Conservation (phyloP, 2,329 filamentous ascomycete genomes). For the Neonectria hederae region DNA sequence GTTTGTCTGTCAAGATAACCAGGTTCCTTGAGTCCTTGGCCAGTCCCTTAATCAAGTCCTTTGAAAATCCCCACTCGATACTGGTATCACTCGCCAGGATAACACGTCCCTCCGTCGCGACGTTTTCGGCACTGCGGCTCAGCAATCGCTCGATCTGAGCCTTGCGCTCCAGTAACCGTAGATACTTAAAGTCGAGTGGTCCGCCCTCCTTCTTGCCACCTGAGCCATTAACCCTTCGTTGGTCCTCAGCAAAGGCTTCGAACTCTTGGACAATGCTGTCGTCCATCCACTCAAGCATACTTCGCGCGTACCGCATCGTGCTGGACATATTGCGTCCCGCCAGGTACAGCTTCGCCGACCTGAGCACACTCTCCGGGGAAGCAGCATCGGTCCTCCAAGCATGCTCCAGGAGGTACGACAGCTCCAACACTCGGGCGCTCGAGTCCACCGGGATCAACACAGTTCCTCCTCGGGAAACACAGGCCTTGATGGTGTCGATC, state of each 20-base stretch:
- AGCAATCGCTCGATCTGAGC: conserved; percentile 79
- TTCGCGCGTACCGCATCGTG: conserved; percentile 89
- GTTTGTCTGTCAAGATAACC: conserved; percentile 84
- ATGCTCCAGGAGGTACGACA: conserved; percentile 92
- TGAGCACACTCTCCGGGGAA: conserved; percentile 61
- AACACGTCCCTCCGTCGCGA: conserved; percentile 67
- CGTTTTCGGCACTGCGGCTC: conserved; percentile 55
- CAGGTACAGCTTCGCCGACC: conserved; percentile 74
- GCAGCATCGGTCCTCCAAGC: conserved; percentile 79
- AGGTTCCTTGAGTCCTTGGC: conserved; percentile 83
- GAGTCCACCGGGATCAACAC: conserved; percentile 95
- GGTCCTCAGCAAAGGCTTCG: conserved; percentile 72
- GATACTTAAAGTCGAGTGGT: conserved; percentile 89
- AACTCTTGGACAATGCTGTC: conserved; percentile 93
- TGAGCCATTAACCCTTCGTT: conserved; percentile 56
- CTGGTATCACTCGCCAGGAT: conserved; percentile 92
- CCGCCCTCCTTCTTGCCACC: conserved; percentile 67
- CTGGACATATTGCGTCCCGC: conserved; percentile 87
- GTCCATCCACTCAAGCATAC: conserved; percentile 99
- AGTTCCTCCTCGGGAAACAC: conserved; percentile 83
- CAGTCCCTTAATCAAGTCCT: conserved; percentile 77
- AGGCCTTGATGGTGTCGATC: conserved; percentile 81
- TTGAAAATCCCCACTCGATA: conserved; percentile 94
- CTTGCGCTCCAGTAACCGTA: conserved; percentile 84
- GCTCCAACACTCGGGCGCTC: conserved; percentile 90